Evolutionary conservation across 495 filamentous ascomycete species (phyloP), one percentile per base, ranked within the genome.

Genomic region (Neurospora sp.): DNA sequence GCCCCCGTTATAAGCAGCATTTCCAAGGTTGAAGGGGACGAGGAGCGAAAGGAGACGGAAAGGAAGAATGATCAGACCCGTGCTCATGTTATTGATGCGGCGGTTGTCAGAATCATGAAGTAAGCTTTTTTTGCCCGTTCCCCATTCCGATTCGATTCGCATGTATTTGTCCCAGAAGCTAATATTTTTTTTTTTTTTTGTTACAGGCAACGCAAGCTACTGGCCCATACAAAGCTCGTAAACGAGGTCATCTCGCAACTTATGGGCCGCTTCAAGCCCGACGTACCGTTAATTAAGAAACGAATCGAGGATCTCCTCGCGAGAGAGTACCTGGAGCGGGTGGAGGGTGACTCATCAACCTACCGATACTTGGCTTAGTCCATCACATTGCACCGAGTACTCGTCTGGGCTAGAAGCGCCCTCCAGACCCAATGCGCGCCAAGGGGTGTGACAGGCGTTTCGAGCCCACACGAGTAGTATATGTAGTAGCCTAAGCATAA

Each of bases 21-120:
- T 3, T 97, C 93, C 78, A 95, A 91, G 75, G 93, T 96, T 0
- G 96, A 99, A 80, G 92, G 87, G 69, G 88, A 91, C 37, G 88
- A 92, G 14, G 96, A 98, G 83, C 85, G 94, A 7, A 90, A 90
- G 76, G 90, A 94, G 74, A 98, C 96, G 2, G 93, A 97, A 80
- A 89, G 92, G 77, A 94, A 93, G 79, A 94, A 94, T 76, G 89
- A 94, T 71, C 90, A 95, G 73, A 91, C 91, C 44, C 86, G 96
- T 22, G 89, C 86, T 12, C 90, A 90, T 59, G 87, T 89, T 22
- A 92, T 97, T 69, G 96, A 98, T 78, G 94, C 96, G 46, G 93
- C 93, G 6, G 84, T 99, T 72, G 96, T 99, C 44, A 85, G 94
- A 18, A 96, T 95, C 78, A 98, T 98, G 94, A 97, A 97, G 94